Evolutionary conservation across 179 eudicot species (phyloP).

Genomic region (Carnegiea gigantea): DNA sequence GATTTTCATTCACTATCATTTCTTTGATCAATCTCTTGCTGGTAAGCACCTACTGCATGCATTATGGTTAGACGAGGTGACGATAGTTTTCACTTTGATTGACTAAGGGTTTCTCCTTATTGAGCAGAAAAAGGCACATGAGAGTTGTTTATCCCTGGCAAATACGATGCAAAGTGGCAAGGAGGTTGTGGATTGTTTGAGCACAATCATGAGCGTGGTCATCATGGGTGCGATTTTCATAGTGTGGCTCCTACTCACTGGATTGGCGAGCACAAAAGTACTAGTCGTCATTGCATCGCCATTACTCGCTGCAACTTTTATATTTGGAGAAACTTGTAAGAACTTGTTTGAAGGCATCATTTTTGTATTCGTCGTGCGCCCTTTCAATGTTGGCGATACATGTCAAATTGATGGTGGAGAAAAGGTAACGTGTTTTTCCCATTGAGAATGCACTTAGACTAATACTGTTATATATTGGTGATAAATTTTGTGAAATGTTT

Average conservation of each 20-base stretch:
- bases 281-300: conserved; percentile 24
- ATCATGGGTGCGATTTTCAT: conserved; percentile 16
- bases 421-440: too few relatives aligned
- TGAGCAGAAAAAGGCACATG: conserved; percentile 19
- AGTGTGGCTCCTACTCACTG: conserved; percentile 28
- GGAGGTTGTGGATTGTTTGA: conserved; percentile 20
- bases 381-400: conserved; percentile 30
- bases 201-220: conserved; percentile 16
- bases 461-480: too few relatives aligned
- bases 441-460: too few relatives aligned
- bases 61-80: too few relatives aligned
- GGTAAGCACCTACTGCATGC: too few relatives aligned
- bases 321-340: conserved; percentile 32
- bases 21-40: too few relatives aligned
- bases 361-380: conserved; percentile 27
- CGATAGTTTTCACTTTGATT: too few relatives aligned
- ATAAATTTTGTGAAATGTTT: too few relatives aligned
- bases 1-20: too few relatives aligned
- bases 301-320: conserved; percentile 17
- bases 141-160: conserved; percentile 23
- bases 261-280: conserved; percentile 21
- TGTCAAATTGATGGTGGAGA: too few relatives aligned
- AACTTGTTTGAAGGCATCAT: conserved; percentile 30
- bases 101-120: neutral
- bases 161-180: conserved; percentile 17